Base-by-base conservation (phyloP, 1,139 yeast species). In the Diutina neorugosa region DNA sequence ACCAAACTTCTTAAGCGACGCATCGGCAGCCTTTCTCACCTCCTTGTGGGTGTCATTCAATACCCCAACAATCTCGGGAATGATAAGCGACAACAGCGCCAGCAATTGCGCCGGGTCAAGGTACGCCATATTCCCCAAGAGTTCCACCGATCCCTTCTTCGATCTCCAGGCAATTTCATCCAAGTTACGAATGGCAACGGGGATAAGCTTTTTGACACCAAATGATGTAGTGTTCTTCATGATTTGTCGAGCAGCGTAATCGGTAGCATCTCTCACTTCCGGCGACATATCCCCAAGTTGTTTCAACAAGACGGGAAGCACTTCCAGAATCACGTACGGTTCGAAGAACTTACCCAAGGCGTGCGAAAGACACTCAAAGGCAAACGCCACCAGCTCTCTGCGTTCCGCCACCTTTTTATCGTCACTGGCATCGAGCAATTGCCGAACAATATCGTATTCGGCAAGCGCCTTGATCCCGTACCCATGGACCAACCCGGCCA, bases 61-160 rank as follows among this genome's bases (percentile, higher is more conserved):
- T 20, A 91, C 96, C 59, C 95, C 93, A 54, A 93, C 98, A 69
- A 93, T 89, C 64, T 91, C 96, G 1, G 99, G 99, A 57, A 93
- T 88, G 69, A 93, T 91, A 0, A 83, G 81, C 0, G 96, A 87
- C 61, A 93, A 74, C 0, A 96, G 89, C 0, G 91, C 80, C 4
- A 98, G 89, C 60, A 94, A 76, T 65, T 93, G 98, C 2, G 94
- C 78, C 5, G 98, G 98, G 63, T 93, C 97, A 59, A 94, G 76
- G 65, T 91, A 93, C 0, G 98, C 98, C 98, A 93, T 94, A 27
- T 96, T 84, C 68, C 99, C 98, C 52, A 93, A 76, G 56, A 93
- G 72, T 64, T 94, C 98, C 34, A 93, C 98, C 6, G 98, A 89
- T 12, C 98, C 98, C 69, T 91, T 89, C 69, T 93, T 93, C 1